Conservation (phyloP, 2,329 filamentous ascomycete genomes). For the Parascedosporium putredinis region DNA sequence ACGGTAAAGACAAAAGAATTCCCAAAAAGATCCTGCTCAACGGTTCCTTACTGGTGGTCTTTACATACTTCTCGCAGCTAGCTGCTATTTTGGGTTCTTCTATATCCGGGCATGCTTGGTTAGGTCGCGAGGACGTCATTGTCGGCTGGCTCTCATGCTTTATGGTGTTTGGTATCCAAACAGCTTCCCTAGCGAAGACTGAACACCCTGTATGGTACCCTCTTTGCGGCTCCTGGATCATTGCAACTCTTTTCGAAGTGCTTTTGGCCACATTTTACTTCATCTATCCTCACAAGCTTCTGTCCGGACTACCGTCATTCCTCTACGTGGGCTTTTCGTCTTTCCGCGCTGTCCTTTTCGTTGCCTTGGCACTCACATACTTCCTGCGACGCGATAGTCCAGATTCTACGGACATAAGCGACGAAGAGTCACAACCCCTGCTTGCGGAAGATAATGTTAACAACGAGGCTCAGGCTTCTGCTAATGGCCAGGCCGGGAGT, state of each 20-base stretch:
- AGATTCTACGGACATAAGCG: constrained; percentile 17
- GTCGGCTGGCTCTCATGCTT: constrained; percentile 52
- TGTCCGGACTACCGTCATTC: background rate
- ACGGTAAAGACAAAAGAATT: constrained; percentile 23
- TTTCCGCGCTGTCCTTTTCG: constrained; percentile 10
- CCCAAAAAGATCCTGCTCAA: constrained; percentile 28
- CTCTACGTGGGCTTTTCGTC: constrained; percentile 9
- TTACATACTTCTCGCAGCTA: constrained; percentile 39
- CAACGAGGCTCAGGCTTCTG: background rate
- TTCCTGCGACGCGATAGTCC: constrained; percentile 9
- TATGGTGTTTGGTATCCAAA: constrained; percentile 52
- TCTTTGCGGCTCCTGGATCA: constrained; percentile 50
- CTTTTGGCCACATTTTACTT: constrained; percentile 25
- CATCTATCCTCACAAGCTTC: background rate
- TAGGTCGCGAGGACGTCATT: constrained; percentile 34
- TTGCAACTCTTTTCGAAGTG: constrained; percentile 48
- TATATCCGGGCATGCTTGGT: constrained; percentile 25
- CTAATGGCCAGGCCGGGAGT: background rate
- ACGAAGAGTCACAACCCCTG: constrained; percentile 50
- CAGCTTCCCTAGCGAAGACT: constrained; percentile 41
- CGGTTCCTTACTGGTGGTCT: constrained; percentile 31
- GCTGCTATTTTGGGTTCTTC: constrained; percentile 26
- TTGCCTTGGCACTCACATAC: constrained; percentile 10
- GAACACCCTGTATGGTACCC: constrained; percentile 49
- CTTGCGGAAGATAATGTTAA: constrained; percentile 24